These are phyloP conservation scores for Ajuga chamaepitys DNA, from an alignment of 257 asterid genomes.

Conservation along the genomic window DNA sequence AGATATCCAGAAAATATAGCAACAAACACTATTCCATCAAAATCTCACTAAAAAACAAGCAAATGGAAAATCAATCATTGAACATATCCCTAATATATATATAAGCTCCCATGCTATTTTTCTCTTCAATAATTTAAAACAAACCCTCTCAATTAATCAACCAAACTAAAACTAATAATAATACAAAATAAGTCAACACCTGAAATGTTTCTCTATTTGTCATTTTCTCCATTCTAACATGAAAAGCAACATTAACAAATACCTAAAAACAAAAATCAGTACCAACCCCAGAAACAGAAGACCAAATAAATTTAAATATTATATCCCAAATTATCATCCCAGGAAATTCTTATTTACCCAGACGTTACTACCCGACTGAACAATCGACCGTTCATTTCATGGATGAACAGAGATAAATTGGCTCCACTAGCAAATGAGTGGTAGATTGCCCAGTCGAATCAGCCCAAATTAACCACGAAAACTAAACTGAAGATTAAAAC, in stretches of 20 bases:
- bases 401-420: no score
- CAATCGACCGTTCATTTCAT: no score
- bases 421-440: no score
- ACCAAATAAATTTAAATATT: not conserved
- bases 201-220: not conserved
- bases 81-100: not conserved
- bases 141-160: constrained; percentile 6
- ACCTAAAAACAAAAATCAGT: not conserved
- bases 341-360: no score
- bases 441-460: not conserved
- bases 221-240: constrained; percentile 14
- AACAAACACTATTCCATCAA: constrained; percentile 10
- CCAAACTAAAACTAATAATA: not conserved
- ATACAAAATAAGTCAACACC: constrained; percentile 23
- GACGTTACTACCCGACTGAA: no score
- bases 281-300: not conserved
- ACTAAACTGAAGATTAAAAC: no score
- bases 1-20: not conserved
- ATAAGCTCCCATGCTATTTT: not conserved
- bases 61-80: not conserved
- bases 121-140: not conserved
- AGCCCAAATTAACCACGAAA: not conserved
- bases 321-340: not conserved
- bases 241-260: constrained; percentile 16
- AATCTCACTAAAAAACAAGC: not conserved